Evolutionary conservation across 495 filamentous ascomycete species (phyloP), one percentile per base, ranked within the genome.

Genomic region (Bacidia gigantensis): DNA sequence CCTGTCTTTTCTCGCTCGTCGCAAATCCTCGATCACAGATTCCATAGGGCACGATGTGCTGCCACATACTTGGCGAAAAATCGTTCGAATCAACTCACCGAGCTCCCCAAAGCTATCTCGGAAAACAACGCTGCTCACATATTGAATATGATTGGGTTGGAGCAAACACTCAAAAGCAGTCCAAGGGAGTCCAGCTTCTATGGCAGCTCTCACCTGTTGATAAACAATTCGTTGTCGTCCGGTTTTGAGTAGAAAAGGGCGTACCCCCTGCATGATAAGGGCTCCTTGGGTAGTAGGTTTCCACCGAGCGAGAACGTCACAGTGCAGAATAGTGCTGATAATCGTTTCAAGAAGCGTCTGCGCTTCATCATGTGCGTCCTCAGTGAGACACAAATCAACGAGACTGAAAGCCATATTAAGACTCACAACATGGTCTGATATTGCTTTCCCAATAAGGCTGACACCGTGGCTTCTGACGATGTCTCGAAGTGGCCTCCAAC

Each of bases 391-490:
- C 18, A 54, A n/a, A 20, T 11, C 12, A 5, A 52, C 23, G 0
- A 59, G 20, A 2, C 45, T 26, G 12, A 50, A 32, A 14, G 53
- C 50, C 17, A 51, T 35, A 22, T 67, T 52, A 17, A 66, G 56
- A n/a, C 65, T 62, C 20, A 78, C 32, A 10, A 71, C 32, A n/a
- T 64, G 65, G n/a, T 76, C 73, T 12, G 54, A 42, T 40, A 81
- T 72, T 55, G 81, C 78, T 10, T 72, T 66, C 23, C 67, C 69
- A 25, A 89, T 60, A 26, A 84, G 65, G 29, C 67, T 58, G 10
- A 87, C 61, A n/a, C 80, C 82, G 50, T 87, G 82, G 3, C 82
- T 74, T 50, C 83, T 75, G 21, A 82, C 81, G 38, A 83, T 72
- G 45, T 76, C 67, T 47, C 75, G 74, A 0, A 89, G 68, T 51